Base-by-base conservation (phyloP, 371 early-diverging fungal genomes). In the Mucor circinelloides region DNA sequence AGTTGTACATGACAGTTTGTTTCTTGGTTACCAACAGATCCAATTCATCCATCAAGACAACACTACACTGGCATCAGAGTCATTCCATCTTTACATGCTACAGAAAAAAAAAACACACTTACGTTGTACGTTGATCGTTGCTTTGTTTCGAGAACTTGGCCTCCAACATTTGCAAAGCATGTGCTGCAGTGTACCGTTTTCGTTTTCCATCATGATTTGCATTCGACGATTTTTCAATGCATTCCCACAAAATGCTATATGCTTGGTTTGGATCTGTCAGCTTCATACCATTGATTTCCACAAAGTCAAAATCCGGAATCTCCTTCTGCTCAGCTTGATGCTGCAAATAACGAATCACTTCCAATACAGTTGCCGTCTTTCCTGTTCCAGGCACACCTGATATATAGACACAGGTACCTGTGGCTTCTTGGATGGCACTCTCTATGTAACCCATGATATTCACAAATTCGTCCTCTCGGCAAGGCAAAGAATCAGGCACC, bases 311-410 rank as follows among this genome's bases (percentile, higher is more conserved):
- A 0, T 83, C 78, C 0, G 87, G 77, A 15, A 95, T 60, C 21
- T 88, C 83, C 60, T 86, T 85, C 38, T 85, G 80, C 25, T 89
- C 91, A n/a, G 87, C 87, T 44, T 88, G 85, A 9, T 86, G 82
- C 52, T 91, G 85, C 42, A 97, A 81, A 30, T 90, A 80, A 9
- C 90, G 84, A 30, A 99, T 89, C 0, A 94, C 95, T 72, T 92
- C 92, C 17, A 89, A 84, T 0, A 99, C 94, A 0, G 98, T 97
- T 0, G 97, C 98, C 0, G 99, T 99, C 77, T 99, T 99, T 44
- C 99, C 99, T 4, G 99, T 98, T 1, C 99, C 99, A 0, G 98
- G 97, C 0, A 97, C 95, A 4, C 98, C 97, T n/a, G 96, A 94
- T 17, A 98, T 92, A 74, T 97, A 97, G 34, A 96, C 82, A 69